These are phyloP conservation scores for Exophiala spinifera DNA, from an alignment of 2,329 filamentous ascomycete genomes.

Conservation along the genomic window DNA sequence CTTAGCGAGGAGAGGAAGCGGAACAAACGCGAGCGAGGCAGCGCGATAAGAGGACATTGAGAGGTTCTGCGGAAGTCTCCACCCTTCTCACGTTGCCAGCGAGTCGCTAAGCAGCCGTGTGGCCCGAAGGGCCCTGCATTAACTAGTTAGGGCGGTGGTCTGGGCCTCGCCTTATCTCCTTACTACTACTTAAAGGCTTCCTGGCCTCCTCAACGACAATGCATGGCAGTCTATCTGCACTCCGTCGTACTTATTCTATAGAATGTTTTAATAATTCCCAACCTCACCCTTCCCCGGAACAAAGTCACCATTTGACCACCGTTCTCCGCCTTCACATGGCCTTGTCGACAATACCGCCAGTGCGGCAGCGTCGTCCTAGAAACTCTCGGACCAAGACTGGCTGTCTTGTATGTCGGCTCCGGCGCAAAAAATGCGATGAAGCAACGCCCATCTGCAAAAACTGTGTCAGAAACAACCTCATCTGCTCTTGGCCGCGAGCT, in stretches of 20 bases:
- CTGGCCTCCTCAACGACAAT: too few species aligned
- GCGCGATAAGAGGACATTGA: too few species aligned
- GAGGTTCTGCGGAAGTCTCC: too few species aligned
- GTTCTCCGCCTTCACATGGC: background rate
- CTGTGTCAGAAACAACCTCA: background rate
- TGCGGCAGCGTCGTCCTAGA: background rate
- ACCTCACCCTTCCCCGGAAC: background rate
- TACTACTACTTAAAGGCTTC: too few species aligned
- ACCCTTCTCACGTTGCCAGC: too few species aligned
- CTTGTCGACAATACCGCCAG: background rate
- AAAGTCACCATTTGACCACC: background rate
- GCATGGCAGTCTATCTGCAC: too few species aligned
- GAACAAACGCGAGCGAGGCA: too few species aligned
- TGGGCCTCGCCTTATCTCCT: too few species aligned
- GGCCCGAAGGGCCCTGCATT: too few species aligned
- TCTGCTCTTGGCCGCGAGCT: background rate
- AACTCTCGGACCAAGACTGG: conserved; percentile 1
- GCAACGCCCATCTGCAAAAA: background rate
- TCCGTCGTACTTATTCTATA: conserved; percentile 1
- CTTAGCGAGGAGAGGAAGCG: too few species aligned
- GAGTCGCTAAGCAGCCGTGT: too few species aligned
- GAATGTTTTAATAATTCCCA: background rate
- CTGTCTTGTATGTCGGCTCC: background rate
- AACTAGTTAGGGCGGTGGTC: too few species aligned
- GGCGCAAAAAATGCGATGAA: background rate